A percentile compares a stretch with the other conserved stretches of the same genome.
Conservation (phyloP, 2,329 filamentous ascomycete genomes). For the Onygenales sp. region DNA sequence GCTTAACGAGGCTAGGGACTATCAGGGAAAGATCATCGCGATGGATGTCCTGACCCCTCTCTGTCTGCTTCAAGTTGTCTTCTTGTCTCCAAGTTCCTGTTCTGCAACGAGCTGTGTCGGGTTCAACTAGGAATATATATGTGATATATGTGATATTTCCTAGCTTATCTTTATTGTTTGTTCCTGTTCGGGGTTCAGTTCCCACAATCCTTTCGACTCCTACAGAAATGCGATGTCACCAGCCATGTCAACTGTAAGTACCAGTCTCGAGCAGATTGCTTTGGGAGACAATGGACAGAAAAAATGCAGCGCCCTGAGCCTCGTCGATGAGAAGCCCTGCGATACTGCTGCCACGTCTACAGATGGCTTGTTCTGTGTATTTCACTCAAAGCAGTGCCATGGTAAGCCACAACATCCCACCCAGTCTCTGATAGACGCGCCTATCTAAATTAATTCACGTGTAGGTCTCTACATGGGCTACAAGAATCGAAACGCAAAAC, state of each 20-base stretch:
- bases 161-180: not conserved
- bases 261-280: not conserved
- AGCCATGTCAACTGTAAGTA: not conserved
- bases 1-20: not conserved
- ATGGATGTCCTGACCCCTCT: not conserved
- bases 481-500: constrained; percentile 36
- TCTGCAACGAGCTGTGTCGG: too few species aligned
- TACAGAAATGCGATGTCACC: not conserved
- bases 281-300: not conserved
- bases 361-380: constrained; percentile 34
- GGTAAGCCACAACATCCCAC: constrained; percentile 12
- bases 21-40: not conserved
- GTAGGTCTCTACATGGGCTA: constrained; percentile 38
- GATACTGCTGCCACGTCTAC: constrained; percentile 27
- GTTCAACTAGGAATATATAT: not conserved
- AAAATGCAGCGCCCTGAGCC: constrained; percentile 4
- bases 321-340: constrained; percentile 17
- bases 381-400: constrained; percentile 34
- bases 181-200: too few species aligned
- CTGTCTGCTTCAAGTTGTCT: not conserved
- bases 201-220: not conserved
- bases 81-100: not conserved
- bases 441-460: not conserved
- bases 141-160: not conserved
- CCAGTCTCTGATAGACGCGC: not conserved